Percentiles rank a stretch among this genome's conserved stretches.
phyloP scores from a whole-genome alignment of 495 filamentous ascomycete genomes.

The Penicillium atrosanguineum region DNA sequence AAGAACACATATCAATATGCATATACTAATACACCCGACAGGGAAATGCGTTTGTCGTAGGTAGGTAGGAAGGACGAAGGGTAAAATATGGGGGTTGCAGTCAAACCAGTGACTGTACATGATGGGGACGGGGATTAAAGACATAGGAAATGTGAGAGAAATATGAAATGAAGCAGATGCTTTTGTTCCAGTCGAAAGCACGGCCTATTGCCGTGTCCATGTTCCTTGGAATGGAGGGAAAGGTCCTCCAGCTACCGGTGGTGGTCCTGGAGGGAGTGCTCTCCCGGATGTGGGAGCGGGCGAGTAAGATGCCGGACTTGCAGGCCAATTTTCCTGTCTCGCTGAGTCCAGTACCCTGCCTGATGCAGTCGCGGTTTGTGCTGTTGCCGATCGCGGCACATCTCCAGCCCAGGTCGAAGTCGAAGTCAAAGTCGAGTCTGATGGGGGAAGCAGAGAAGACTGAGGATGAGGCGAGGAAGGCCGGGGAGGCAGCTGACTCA shows the following conservation, averaged over 20 bases:
- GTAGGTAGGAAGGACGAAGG: not conserved
- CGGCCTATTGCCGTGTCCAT: conserved; percentile 18
- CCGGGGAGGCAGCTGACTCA: conserved; percentile 36
- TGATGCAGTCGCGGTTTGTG: not conserved
- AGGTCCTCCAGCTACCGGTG: conserved; percentile 16
- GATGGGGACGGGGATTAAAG: conserved; percentile 1
- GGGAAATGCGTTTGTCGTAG: not conserved
- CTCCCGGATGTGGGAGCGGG: conserved; percentile 8
- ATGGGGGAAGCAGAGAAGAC: conserved; percentile 1
- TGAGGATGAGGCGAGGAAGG: conserved; percentile 40
- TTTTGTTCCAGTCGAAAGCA: not conserved
- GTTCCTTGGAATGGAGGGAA: conserved; percentile 24
- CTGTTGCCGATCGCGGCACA: not conserved
- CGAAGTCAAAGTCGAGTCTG: conserved; percentile 8
- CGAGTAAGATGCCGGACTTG: conserved; percentile 20
- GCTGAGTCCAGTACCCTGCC: conserved; percentile 11
- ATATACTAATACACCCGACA: conserved; percentile 15
- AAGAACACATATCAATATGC: conserved; percentile 1
- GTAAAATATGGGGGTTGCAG: not conserved
- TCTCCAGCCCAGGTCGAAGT: not conserved
- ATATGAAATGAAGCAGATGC: conserved; percentile 4
- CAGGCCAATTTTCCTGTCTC: conserved; percentile 19
- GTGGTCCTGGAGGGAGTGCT: conserved; percentile 5
- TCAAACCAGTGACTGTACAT: conserved; percentile 24
- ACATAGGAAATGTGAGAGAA: conserved; percentile 11